phyloP scores from a whole-genome alignment of 805 yeast genomes.

The Barnettozyma salicaria region DNA sequence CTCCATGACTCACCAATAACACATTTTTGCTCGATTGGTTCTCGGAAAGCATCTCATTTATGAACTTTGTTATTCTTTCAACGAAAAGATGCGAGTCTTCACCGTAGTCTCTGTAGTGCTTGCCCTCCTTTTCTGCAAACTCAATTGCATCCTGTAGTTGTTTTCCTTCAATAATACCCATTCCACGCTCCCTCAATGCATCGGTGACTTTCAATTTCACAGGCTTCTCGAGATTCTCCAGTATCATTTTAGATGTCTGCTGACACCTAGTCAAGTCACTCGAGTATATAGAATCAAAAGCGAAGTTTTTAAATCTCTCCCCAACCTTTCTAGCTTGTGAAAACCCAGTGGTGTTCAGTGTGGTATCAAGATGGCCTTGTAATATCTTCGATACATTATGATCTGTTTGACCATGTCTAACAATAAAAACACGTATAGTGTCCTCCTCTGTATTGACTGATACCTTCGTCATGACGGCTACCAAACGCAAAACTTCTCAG shows the following conservation, averaged over 20 bases:
- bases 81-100: constrained; percentile 46
- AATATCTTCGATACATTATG: constrained; percentile 61
- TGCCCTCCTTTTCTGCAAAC: constrained; percentile 44
- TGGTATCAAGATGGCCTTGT: constrained; percentile 73
- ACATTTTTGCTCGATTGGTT: constrained; percentile 40
- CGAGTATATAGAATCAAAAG: constrained; percentile 31
- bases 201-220: constrained; percentile 31
- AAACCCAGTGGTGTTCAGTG: constrained; percentile 55
- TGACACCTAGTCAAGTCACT: constrained; percentile 49
- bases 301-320: constrained; percentile 27
- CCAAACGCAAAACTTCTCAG: not conserved
- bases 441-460: constrained; percentile 11
- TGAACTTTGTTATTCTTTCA: constrained; percentile 41
- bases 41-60: constrained; percentile 39
- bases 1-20: constrained; percentile 72
- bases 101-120: constrained; percentile 57
- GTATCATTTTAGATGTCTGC: constrained; percentile 47
- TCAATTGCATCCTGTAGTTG: constrained; percentile 53
- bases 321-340: constrained; percentile 58
- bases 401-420: constrained; percentile 83
- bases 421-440: constrained; percentile 47
- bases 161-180: constrained; percentile 83
- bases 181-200: constrained; percentile 59
- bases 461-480: constrained; percentile 3
- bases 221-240: constrained; percentile 18